Percentiles rank a stretch among this genome's conserved stretches.
phyloP scores from a whole-genome alignment of 306 rosid genomes.

The Glycine soja region DNA sequence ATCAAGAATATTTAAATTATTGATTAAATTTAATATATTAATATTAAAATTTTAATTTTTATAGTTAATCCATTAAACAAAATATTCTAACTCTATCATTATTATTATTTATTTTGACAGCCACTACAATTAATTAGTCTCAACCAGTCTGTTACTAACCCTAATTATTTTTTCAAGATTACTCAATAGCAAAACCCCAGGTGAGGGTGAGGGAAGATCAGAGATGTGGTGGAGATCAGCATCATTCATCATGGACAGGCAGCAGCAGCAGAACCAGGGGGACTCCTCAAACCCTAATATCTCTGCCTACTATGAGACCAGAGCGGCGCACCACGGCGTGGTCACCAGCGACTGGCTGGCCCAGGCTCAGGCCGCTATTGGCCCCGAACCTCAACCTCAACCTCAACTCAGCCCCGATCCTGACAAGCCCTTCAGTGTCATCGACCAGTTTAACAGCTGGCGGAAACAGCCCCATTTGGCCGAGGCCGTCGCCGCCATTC shows the following conservation, averaged over 20 bases:
- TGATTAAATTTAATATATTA: too few species aligned
- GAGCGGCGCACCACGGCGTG: slow-evolving; percentile 80
- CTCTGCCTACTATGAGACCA: slow-evolving; percentile 74
- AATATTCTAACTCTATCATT: too few species aligned
- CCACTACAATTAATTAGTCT: too few species aligned
- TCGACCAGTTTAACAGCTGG: slow-evolving; percentile 80
- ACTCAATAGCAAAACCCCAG: too few species aligned
- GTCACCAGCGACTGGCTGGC: slow-evolving; percentile 93
- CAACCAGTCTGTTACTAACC: too few species aligned
- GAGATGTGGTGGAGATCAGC: slow-evolving; percentile 87
- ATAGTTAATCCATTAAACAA: too few species aligned
- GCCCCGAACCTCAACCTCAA: slow-evolving; percentile 34
- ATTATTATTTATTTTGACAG: too few species aligned
- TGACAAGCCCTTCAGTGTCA: slow-evolving; percentile 69
- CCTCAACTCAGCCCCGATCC: slow-evolving; percentile 20
- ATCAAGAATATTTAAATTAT: too few species aligned
- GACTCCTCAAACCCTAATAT: slow-evolving; percentile 49
- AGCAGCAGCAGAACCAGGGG: slow-evolving; percentile 44
- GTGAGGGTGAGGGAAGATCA: too few species aligned
- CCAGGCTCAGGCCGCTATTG: slow-evolving; percentile 80
- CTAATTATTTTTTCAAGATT: too few species aligned
- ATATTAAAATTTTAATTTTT: too few species aligned
- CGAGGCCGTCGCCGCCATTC: slow-evolving; percentile 89
- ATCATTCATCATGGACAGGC: slow-evolving; percentile 74
- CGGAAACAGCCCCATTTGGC: slow-evolving; percentile 90